phyloP scores from a whole-genome alignment of 192 early-diverging fungal species.

The Coemansia sp. region DNA sequence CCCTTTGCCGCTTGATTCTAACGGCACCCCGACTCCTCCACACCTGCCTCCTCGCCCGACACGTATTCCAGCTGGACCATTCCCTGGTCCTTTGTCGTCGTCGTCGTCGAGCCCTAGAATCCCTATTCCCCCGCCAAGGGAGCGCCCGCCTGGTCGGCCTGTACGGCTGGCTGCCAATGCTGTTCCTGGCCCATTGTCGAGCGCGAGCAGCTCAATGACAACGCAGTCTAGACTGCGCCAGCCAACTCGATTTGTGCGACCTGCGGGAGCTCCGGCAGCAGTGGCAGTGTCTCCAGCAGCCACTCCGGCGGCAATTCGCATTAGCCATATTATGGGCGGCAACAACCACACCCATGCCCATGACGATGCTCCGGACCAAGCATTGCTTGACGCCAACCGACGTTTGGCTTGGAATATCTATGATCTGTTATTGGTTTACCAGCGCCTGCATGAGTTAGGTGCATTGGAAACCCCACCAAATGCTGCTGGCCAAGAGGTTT shows the following conservation, averaged over 20 bases:
- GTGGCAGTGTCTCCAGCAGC: not conserved
- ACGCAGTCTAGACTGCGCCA: not conserved
- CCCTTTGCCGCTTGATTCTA: too few species aligned
- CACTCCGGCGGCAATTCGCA: not conserved
- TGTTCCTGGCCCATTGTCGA: not conserved
- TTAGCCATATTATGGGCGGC: constrained; percentile 2
- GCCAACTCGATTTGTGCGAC: not conserved
- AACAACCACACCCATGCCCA: not conserved
- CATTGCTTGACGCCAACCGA: not conserved
- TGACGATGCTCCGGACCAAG: not conserved
- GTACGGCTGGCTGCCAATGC: not conserved
- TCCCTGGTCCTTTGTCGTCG: not conserved
- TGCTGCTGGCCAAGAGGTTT: not conserved
- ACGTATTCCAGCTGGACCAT: not conserved
- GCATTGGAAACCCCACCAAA: not conserved
- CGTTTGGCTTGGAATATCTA: not conserved
- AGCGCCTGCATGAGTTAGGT: not conserved
- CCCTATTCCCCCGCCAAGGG: not conserved
- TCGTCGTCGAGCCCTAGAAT: not conserved
- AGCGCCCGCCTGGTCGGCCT: not conserved
- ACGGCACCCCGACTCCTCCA: not conserved
- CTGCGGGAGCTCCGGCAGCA: not conserved
- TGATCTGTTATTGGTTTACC: not conserved
- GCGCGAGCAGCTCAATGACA: not conserved
- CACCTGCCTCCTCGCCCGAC: not conserved